Conservation (phyloP, 164 flowering plant genomes). For the Chimonanthus praecox region DNA sequence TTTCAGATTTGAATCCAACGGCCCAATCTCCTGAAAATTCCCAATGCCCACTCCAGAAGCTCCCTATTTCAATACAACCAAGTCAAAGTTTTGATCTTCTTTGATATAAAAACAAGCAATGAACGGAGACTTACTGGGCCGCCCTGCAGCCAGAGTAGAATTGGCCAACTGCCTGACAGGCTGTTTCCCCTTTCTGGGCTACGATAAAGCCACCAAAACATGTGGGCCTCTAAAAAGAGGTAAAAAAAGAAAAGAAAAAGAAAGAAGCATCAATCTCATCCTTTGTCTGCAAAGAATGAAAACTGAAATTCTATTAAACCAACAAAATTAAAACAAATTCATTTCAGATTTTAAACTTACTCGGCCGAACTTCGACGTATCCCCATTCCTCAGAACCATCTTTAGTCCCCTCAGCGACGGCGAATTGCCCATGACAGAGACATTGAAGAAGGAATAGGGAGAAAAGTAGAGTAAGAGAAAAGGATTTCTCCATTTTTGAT, state of each 20-base stretch:
- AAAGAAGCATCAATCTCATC: neutral
- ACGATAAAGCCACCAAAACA: slow-evolving; percentile 61
- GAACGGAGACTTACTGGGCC: slow-evolving; percentile 44
- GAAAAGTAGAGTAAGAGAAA: neutral
- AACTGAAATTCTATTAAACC: neutral
- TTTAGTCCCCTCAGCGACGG: slow-evolving; percentile 20
- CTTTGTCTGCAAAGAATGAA: neutral
- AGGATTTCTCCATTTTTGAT: neutral
- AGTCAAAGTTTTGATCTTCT: neutral
- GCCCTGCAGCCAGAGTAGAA: slow-evolving; percentile 59
- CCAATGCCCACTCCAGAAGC: slow-evolving; percentile 60
- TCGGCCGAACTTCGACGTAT: slow-evolving; percentile 50
- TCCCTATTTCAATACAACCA: slow-evolving; percentile 26
- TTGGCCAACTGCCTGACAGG: slow-evolving; percentile 49
- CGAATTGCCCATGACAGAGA: slow-evolving; percentile 14
- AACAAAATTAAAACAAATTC: neutral
- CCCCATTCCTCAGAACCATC: slow-evolving; percentile 61
- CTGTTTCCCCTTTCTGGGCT: slow-evolving; percentile 43
- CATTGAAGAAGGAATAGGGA: neutral
- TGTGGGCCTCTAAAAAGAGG: slow-evolving; percentile 37
- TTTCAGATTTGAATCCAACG: slow-evolving; percentile 36
- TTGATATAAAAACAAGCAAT: neutral
- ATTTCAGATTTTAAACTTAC: slow-evolving; percentile 15
- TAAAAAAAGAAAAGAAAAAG: neutral
- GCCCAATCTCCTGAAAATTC: slow-evolving; percentile 56